These are phyloP conservation scores for Polytrichum commune DNA, from an alignment of 225 moss, liverwort and hornwort genomes.

Conservation along the genomic window DNA sequence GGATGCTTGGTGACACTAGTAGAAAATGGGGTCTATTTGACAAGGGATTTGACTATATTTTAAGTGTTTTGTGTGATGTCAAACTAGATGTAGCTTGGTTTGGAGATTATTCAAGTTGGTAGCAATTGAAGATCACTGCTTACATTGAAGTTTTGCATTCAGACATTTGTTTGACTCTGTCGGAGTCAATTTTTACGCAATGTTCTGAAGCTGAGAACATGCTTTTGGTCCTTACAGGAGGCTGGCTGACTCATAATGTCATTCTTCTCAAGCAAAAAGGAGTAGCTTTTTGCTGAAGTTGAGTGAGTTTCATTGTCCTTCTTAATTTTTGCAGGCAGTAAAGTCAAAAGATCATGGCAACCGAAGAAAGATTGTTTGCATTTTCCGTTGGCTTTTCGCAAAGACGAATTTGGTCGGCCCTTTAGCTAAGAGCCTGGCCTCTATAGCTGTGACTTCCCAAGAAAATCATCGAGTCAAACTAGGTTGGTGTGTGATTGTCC, in stretches of 20 bases:
- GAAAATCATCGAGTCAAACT: slow-evolving; percentile 69
- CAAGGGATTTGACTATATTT: neutral
- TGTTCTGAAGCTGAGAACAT: too few relatives aligned
- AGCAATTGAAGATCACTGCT: too few relatives aligned
- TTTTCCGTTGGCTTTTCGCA: slow-evolving; percentile 60
- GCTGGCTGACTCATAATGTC: too few relatives aligned
- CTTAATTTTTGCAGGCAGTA: slow-evolving; percentile 47
- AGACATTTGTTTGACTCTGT: too few relatives aligned
- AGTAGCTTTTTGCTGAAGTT: neutral
- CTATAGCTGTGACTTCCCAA: slow-evolving; percentile 34
- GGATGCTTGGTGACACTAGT: neutral
- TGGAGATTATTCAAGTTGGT: too few relatives aligned
- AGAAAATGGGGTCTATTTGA: neutral
- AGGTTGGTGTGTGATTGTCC: slow-evolving; percentile 88
- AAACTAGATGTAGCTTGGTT: too few relatives aligned
- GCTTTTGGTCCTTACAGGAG: too few relatives aligned
- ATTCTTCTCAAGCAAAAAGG: neutral
- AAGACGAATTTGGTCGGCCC: slow-evolving; percentile 34
- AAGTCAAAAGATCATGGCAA: slow-evolving; percentile 74
- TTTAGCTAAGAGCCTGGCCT: slow-evolving; percentile 47
- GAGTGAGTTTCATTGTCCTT: neutral
- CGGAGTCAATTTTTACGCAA: too few relatives aligned
- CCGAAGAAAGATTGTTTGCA: slow-evolving; percentile 58
- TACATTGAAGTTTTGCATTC: too few relatives aligned
- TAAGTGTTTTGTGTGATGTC: too few relatives aligned